Percentiles rank a stretch among this genome's conserved stretches.
Evolutionary conservation across 2,329 filamentous ascomycete genomes (phyloP).

Genomic region (Alternaria sp.): DNA sequence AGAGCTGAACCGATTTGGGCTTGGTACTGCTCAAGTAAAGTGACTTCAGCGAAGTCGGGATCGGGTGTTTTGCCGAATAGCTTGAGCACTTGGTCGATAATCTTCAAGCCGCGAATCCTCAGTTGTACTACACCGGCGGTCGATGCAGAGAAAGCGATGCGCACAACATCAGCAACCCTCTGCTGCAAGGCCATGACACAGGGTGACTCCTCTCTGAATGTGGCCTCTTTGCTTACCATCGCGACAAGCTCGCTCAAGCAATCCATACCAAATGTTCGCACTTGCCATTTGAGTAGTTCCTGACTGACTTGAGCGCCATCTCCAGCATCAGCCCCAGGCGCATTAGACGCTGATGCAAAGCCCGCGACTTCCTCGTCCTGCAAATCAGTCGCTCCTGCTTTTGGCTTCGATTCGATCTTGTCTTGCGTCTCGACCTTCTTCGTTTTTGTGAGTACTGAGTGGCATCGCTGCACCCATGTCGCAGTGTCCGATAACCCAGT

Average conservation of each 20-base stretch:
- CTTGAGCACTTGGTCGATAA: constrained; percentile 90
- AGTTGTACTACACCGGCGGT: constrained; percentile 91
- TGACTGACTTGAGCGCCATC: constrained; percentile 62
- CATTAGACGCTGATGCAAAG: constrained; percentile 78
- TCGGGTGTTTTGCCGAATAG: constrained; percentile 96
- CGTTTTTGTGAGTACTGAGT: constrained; percentile 87
- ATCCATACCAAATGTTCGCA: constrained; percentile 90
- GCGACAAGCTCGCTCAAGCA: constrained; percentile 83
- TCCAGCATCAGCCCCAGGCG: constrained; percentile 53
- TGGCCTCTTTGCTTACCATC: constrained; percentile 78
- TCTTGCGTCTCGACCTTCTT: constrained; percentile 69
- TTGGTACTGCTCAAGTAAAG: constrained; percentile 96
- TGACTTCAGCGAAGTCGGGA: constrained; percentile 96
- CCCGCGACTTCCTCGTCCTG: constrained; percentile 97
- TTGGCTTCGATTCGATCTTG: constrained; percentile 55
- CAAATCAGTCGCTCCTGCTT: constrained; percentile 71
- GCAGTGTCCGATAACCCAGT: constrained; percentile 80
- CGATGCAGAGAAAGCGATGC: constrained; percentile 96
- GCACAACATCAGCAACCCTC: constrained; percentile 88
- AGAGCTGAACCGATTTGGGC: constrained; percentile 96
- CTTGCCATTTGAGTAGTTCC: constrained; percentile 93
- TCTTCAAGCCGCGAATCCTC: constrained; percentile 87
- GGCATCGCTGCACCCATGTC: constrained; percentile 87
- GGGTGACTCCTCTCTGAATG: constrained; percentile 77
- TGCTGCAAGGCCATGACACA: constrained; percentile 81